Evolutionary conservation across 768 basidiomycete species (phyloP), one percentile per base, ranked within the genome.

Genomic region (Albatrellus ellisii): DNA sequence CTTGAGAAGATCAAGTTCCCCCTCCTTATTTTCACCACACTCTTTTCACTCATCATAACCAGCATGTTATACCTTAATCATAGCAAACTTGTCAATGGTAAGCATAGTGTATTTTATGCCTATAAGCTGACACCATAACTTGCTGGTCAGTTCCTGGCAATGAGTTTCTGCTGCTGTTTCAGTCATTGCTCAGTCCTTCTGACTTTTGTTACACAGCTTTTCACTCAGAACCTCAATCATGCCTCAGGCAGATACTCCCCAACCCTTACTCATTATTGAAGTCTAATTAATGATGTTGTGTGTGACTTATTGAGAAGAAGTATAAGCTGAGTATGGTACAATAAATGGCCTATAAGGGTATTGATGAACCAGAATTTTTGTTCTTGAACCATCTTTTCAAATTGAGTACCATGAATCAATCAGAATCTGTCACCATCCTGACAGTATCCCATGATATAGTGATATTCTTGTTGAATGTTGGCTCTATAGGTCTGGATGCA

Each of bases 1-100:
- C n/a, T n/a, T n/a, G n/a, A n/a, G n/a, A 72, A 83, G 6, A 78
- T 86, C 47, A 72, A 75, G 26, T 85, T 83, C 46, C 84, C 85
- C 1, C 54, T 74, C 38, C 63, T 83, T 43, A 60, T 73, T 4
- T 60, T 72, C 46, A 47, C 76, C 14, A 71, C 77, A 1, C 60
- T 84, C 44, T 8, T 75, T 49, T 72, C 79, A 1, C 59, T 84
- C 14, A 49, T 77, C 21, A 62, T 62, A 4, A 81, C 73, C 39
- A 72, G 79, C 5, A 50, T 73, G 10, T 48, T 69, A 4, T 83
- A 74, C 46, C 64, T 70, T 42, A 83, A 82, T 46, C 77, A 85
- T 47, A 63, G 67, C 9, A 75, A 73, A 41, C 65, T 86, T 31
- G 72, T 81, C 35, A 69, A 67, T 51, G 67, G 82, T 84, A 44